Base-by-base conservation (phyloP, 169 alveolate genomes). In the Eimeria praecox region DNA sequence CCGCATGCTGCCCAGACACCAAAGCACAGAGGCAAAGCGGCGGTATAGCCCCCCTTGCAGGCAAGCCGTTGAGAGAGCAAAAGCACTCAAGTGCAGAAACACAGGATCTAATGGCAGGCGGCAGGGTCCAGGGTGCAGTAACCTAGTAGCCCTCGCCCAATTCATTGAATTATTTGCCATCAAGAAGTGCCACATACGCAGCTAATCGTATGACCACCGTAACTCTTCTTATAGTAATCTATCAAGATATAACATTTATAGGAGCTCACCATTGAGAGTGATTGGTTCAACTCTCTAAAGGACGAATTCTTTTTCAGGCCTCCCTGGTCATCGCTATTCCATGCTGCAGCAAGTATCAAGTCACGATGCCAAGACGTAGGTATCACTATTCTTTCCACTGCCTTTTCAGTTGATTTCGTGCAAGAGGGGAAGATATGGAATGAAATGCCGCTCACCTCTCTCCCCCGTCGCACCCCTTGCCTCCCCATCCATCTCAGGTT, bases 291-390 rank as follows among this genome's bases (percentile, higher is more conserved):
- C 49, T 73, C 83, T 40, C 3, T 38, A 38, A 16, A 14, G 0
- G 83, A 20, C n/a, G 14, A 38, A 20, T 35, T 35, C 1, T 35
- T 38, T 52, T 35, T 33, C 33, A 18, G 3, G 83, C 33, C 52
- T 38, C 49, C 52, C 18, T 38, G 83, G 52, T 52, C 54, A 10
- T 20, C 54, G 35, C 18, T 38, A 38, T 73, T 52, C 83, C 22
- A 38, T 30, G 52, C 83, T 73, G 83, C 83, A 73, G 83, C 83
- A 73, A 14, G 52, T 73, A 52, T 16, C 83, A 73, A 3, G 54
- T 73, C 49, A 73, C 10, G 83, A 38, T 16, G 54, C 83, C 83
- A 73, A 16, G 49, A 12, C 20, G 35, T 73, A 9, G 30, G 83
- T 20, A 38, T 14, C 0, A 18, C 33, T 33, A 38, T 66, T 66